A percentile compares a stretch with the other conserved stretches of the same genome.
Conservation (phyloP, 495 filamentous ascomycete genomes). For the Echria macrotheca region DNA sequence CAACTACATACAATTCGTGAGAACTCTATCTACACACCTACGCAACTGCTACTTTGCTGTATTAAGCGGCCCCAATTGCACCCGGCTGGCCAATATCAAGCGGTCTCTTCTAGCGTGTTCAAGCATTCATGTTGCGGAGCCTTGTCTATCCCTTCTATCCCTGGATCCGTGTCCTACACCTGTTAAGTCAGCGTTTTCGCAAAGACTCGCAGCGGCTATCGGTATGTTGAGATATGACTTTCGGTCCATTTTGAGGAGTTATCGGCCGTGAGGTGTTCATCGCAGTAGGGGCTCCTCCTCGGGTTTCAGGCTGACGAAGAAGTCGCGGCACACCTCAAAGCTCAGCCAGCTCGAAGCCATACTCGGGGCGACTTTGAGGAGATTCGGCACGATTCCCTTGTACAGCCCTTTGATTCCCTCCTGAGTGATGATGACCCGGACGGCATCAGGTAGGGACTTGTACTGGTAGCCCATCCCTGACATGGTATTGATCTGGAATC, state of each 20-base stretch:
- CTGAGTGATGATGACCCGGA: slow-evolving; percentile 70
- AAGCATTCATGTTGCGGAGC: no score
- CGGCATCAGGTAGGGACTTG: slow-evolving; percentile 75
- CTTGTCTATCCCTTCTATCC: no score
- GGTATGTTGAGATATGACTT: no score
- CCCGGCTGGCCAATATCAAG: no score
- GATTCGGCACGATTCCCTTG: slow-evolving; percentile 89
- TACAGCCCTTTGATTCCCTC: slow-evolving; percentile 71
- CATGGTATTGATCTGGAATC: slow-evolving; percentile 99
- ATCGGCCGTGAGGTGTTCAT: no score
- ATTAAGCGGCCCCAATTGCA: no score
- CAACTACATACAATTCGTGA: slow-evolving; percentile 4
- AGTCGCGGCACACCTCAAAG: slow-evolving; percentile 88
- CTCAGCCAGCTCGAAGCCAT: slow-evolving; percentile 99
- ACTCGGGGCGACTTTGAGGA: slow-evolving; percentile 94
- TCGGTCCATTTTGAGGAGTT: no score
- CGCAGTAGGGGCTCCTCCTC: slow-evolving; percentile 28
- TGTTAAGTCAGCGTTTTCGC: no score
- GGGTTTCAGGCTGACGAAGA: slow-evolving; percentile 57
- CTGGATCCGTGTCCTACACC: no score
- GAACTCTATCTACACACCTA: slow-evolving; percentile 9
- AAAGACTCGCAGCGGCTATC: no score
- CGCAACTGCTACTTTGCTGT: no score
- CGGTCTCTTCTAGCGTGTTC: no score
- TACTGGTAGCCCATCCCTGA: slow-evolving; percentile 97